A percentile compares a stretch with the other conserved stretches of the same genome.
Evolutionary conservation across 2,329 filamentous ascomycete species (phyloP).

Genomic region (Ascomycota sp.): DNA sequence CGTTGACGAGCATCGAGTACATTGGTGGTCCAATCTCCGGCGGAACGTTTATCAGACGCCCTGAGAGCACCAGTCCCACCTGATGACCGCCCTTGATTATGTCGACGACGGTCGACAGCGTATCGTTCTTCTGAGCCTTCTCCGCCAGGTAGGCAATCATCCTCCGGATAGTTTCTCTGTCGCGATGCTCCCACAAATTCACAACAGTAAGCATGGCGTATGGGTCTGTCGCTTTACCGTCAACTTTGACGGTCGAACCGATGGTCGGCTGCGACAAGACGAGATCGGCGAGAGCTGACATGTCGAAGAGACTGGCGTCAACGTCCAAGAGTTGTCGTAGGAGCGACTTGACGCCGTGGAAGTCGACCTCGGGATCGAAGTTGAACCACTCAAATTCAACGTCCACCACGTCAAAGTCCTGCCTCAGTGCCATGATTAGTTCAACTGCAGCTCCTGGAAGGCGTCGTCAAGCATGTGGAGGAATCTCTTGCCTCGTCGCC

Average conservation of each 20-base stretch:
- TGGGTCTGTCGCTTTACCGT: slow-evolving; percentile 76
- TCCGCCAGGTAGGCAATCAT: slow-evolving; percentile 48
- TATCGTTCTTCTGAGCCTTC: slow-evolving; percentile 28
- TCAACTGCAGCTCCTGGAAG: neutral
- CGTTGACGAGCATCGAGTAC: slow-evolving; percentile 83
- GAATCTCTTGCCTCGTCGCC: slow-evolving; percentile 25
- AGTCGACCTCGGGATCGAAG: slow-evolving; percentile 70
- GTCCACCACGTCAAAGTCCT: slow-evolving; percentile 82
- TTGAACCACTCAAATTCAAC: slow-evolving; percentile 99
- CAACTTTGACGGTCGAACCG: slow-evolving; percentile 91
- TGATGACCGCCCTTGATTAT: slow-evolving; percentile 33
- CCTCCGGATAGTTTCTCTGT: slow-evolving; percentile 48
- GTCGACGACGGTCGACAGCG: slow-evolving; percentile 32
- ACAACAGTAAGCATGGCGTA: slow-evolving; percentile 81
- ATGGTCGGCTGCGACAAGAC: slow-evolving; percentile 71
- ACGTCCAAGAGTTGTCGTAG: slow-evolving; percentile 80
- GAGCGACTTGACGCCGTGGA: slow-evolving; percentile 80
- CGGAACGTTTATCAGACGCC: slow-evolving; percentile 93
- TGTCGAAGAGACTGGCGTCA: slow-evolving; percentile 65
- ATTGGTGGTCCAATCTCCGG: slow-evolving; percentile 76
- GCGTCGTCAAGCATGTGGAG: neutral
- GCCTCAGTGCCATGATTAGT: neutral
- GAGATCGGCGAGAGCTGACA: slow-evolving; percentile 67
- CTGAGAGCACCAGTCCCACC: slow-evolving; percentile 71
- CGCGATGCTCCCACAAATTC: slow-evolving; percentile 58